Evolutionary conservation across 2,329 filamentous ascomycete species (phyloP), one percentile per base, ranked within the genome.

Genomic region (Anthostomella pinea): DNA sequence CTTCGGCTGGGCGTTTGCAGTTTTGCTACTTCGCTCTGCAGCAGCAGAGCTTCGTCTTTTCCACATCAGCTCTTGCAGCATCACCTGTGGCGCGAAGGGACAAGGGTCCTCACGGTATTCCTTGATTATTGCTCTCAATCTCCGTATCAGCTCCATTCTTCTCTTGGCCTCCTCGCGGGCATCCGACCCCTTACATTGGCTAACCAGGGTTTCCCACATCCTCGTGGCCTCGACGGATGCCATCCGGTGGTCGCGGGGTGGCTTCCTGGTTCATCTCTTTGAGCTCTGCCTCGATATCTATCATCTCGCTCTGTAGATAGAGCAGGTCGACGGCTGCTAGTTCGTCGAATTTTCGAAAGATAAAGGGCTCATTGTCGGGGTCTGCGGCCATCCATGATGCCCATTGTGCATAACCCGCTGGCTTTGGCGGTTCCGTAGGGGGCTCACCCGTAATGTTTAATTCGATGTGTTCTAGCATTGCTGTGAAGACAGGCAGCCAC

Each of bases 281-380:
- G 2, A 41, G 19, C 13, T 33, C 9, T 22, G 25, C 30, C 23
- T 42, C 35, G 14, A 42, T 30, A 2, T 28, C 17, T 15, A 42
- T 25, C 4, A 42, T 23, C 22, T 38, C 35, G 22, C 34, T 42
- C 15, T 42, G 39, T 5, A 35, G 13, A 20, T 28, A 42, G 2
- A 42, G 35, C 21, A 42, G 27, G 26, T 42, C 38, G 3, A 22
- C 24, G 8, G 35, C 39, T 4, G 34, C 39, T 13, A 42, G 35
- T 17, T 13, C 17, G 23, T 38, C 39, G 17, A 42, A 42, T 10
- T 32, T 42, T 7, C 39, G 30, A 24, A 42, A 42, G 17, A 42
- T 23, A 16, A 42, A 38, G 1, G 39, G 18, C 23, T 42, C 30
- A 26, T 9, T 35, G 26, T 42, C 39, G 17, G 34, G n/a, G 13